Base-by-base conservation (phyloP, 495 filamentous ascomycete species). In the Monascus purpureus region DNA sequence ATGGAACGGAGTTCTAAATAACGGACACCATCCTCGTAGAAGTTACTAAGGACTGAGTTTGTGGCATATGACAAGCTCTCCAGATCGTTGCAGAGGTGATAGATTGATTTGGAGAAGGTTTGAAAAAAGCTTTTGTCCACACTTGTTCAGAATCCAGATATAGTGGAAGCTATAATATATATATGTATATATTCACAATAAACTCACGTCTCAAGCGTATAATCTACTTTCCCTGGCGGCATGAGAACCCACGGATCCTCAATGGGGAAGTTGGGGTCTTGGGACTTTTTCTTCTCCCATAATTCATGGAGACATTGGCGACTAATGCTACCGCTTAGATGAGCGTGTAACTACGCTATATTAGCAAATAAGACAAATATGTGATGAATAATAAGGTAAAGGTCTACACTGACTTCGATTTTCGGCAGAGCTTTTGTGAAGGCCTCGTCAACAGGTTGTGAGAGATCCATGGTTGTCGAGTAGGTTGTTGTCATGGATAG, bases 1-100 rank as follows among this genome's bases (percentile, higher is more conserved):
- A 83, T 90, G 4, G 82, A 86, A 17, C 84, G 74, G 4, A 92
- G 68, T 43, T 92, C 84, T 17, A 87, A 65, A 44, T 92, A 88
- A 26, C 73, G 65, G 8, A 88, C 77, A 17, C 80, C 80, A 37
- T 90, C 82, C 15, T 43, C 46, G 28, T 66, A 60, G 42, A 90
- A 93, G 52, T 77, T 69, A 16, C 57, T 40, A n/a, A 90, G 65
- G 6, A 90, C 80, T 17, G 71, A 65, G 26, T 56, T 59, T 5
- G 82, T 87, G 29, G 80, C 70, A 49, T 68, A 68, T 35, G 48
- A 47, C 14, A 90, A 51, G 40, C 67, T 68, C 2, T 53, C 41
- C 8, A 58, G 45, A 40, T 75, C 70, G 46, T 72, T 72, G 54
- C 74, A 65, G 8, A 90, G 69, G 33, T 65, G 53, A 52, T 90